Evolutionary conservation across 371 early-diverging fungal species (phyloP), one percentile per base, ranked within the genome.

Genomic region (Coemansia sp.): DNA sequence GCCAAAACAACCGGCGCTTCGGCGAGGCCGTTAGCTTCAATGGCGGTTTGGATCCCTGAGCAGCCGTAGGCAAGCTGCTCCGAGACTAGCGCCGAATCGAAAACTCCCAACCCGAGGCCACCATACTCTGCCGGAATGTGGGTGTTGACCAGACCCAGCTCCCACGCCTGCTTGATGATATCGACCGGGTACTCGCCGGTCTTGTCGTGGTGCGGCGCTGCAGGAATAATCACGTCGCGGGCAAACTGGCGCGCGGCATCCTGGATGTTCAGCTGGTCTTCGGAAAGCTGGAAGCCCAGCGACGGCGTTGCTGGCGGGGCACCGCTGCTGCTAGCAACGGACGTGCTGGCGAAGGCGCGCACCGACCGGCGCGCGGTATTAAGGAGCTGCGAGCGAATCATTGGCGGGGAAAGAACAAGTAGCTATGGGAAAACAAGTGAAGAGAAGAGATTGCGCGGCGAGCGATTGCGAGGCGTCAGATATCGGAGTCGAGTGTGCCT

Each of bases 21-120:
- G 38, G 97, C 98, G 6, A 97, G 82, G 4, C 90, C 89, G 79
- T 97, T 97, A 32, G 96, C 98, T 75, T 97, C 97, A 53, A 94
- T 94, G 44, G 98, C 98, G 1, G 98, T 97, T 75, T 95, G 95
- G 66, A 97, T 95, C 56, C 97, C 98, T 12, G 93, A 84, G 80
- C 98, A 97, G 10, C 98, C 98, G 68, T 85, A 96, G n/a, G 96
- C 92, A 43, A 97, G 72, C 76, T 93, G 92, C 72, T 94, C 94
- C 18, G 89, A 87, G 39, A 94, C 87, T 53, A 94, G 72, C 11
- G 90, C 86, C 66, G 89, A 86, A 61, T 92, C 93, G 49, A 94
- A 64, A 0, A 90, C 90, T 59, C 92, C 90, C 10, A 93, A 80
- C 32, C 90, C 94, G 50, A 87, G 80, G 61, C 98, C 98, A 42